These are phyloP conservation scores for Pseudotsuga menziesii DNA, from an alignment of 75 land plant genomes.

Conservation along the genomic window DNA sequence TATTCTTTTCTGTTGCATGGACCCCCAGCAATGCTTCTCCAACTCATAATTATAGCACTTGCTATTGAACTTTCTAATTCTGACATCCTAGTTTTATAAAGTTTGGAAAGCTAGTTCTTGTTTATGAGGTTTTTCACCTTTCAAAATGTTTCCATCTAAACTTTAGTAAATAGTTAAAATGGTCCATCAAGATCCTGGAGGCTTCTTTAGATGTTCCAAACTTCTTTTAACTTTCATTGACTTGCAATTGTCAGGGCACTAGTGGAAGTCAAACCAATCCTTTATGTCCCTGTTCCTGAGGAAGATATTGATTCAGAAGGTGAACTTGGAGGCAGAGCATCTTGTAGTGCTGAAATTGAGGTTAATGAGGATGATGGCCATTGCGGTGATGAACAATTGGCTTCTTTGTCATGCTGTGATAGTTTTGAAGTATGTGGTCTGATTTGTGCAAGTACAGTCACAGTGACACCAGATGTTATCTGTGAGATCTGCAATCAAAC, in stretches of 20 bases:
- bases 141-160: background rate
- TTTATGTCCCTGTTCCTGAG: constrained; percentile 32
- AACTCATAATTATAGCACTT: background rate
- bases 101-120: background rate
- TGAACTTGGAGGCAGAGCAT: constrained; percentile 1
- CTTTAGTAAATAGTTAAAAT: background rate
- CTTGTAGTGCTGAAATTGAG: background rate
- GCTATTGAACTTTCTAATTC: background rate
- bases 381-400: constrained; percentile 24
- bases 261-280: constrained; percentile 83
- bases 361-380: constrained; percentile 14
- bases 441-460: constrained; percentile 40
- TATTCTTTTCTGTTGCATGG: background rate
- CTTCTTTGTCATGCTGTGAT: constrained; percentile 30
- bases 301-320: constrained; percentile 8
- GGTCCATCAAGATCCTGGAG: background rate
- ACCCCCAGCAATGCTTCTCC: background rate
- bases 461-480: constrained; percentile 28
- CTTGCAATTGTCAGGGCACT: constrained; percentile 46
- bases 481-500: constrained; percentile 24
- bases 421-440: constrained; percentile 40
- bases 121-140: background rate
- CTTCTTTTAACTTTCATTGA: background rate
- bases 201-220: background rate
- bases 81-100: background rate